phyloP scores from a whole-genome alignment of 2,329 filamentous ascomycete genomes.

The Trichoderma atrobrunneum region DNA sequence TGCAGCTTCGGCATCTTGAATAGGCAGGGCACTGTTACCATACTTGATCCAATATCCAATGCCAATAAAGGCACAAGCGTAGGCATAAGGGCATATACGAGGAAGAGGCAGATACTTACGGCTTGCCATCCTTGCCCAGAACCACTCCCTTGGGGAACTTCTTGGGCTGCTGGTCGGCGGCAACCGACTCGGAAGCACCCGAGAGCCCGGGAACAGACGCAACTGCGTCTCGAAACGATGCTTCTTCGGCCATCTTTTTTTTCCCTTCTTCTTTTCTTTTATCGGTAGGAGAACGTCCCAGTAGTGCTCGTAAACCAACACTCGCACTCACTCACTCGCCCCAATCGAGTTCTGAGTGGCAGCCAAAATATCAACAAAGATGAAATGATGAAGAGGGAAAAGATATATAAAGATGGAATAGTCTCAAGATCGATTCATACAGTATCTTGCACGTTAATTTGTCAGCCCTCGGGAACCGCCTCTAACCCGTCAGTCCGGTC shows the following conservation, averaged over 20 bases:
- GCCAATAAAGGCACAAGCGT: background rate
- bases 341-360: background rate
- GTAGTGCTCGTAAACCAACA: background rate
- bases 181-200: conserved; percentile 21
- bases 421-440: background rate
- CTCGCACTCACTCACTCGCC: background rate
- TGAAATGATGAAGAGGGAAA: background rate
- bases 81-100: background rate
- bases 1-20: conserved; percentile 35
- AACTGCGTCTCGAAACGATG: conserved; percentile 30
- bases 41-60: background rate
- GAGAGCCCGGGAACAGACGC: conserved; percentile 21
- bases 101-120: conserved; percentile 52
- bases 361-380: background rate
- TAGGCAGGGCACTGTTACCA: background rate
- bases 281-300: background rate
- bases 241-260: conserved; percentile 39
- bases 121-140: conserved; percentile 77
- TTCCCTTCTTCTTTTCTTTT: conserved; percentile 20
- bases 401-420: background rate
- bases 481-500: background rate
- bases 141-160: conserved; percentile 69
- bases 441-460: conserved; percentile 8
- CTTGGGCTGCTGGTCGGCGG: conserved; percentile 41
- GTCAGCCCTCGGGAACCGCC: conserved; percentile 7